phyloP scores from a whole-genome alignment of 805 yeast species.

The Yamadazyma laniorum region DNA sequence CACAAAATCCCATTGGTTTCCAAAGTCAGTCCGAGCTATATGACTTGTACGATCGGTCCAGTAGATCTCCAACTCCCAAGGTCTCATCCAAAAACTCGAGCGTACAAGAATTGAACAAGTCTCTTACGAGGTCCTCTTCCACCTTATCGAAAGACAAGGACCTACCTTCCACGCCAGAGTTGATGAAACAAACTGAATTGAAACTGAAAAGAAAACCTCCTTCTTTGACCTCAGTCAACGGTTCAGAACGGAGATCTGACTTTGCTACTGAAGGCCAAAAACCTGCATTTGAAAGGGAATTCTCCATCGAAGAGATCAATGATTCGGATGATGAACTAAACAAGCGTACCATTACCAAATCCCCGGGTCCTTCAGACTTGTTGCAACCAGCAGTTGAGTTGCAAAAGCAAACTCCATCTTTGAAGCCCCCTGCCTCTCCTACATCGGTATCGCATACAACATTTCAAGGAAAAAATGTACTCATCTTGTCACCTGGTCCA shows the following conservation, averaged over 20 bases:
- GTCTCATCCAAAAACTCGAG: constrained; percentile 8
- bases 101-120: constrained; percentile 5
- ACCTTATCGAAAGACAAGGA: constrained; percentile 14
- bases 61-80: constrained; percentile 15
- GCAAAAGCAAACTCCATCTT: neutral
- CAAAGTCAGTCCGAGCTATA: constrained; percentile 14
- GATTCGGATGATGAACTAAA: constrained; percentile 39
- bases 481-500: constrained; percentile 40
- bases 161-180: constrained; percentile 13
- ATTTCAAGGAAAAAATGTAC: constrained; percentile 28
- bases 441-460: constrained; percentile 18
- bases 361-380: neutral
- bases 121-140: constrained; percentile 12
- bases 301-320: constrained; percentile 41
- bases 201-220: neutral
- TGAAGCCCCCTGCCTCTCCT: constrained; percentile 10
- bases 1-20: constrained; percentile 6
- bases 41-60: constrained; percentile 15
- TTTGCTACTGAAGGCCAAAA: constrained; percentile 2
- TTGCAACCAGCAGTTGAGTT: constrained; percentile 19
- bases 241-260: neutral
- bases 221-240: neutral
- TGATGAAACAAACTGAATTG: neutral
- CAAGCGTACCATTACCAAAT: constrained; percentile 4
- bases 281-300: constrained; percentile 21